Conservation (phyloP, 1,139 yeast genomes). For the Suhomyces bribrorum region DNA sequence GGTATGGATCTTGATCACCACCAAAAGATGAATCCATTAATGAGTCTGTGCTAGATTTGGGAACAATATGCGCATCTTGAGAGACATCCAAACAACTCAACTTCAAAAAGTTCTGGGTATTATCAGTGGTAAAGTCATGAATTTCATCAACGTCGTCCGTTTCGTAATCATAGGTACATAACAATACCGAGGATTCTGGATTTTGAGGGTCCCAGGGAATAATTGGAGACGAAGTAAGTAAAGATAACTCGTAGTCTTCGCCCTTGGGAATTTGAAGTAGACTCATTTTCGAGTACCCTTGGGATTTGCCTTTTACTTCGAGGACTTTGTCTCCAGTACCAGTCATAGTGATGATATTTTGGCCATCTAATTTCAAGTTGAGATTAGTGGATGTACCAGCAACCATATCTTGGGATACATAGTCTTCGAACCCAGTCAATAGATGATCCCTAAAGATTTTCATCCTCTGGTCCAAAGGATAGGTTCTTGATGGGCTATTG, state of each 20-base stretch:
- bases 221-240: conserved; percentile 18
- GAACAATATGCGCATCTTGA: conserved; percentile 39
- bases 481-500: conserved; percentile 45
- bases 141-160: conserved; percentile 6
- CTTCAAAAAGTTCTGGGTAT: conserved; percentile 21
- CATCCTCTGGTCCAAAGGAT: conserved; percentile 58
- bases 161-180: conserved; percentile 17
- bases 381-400: conserved; percentile 8
- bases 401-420: conserved; percentile 27
- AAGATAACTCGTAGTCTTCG: conserved; percentile 16
- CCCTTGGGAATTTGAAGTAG: conserved; percentile 13
- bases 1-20: conserved; percentile 48
- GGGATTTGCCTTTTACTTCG: conserved; percentile 9
- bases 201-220: conserved; percentile 8
- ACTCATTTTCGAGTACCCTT: conserved; percentile 9
- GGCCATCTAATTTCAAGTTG: conserved; percentile 32
- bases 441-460: conserved; percentile 49
- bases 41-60: conserved; percentile 41
- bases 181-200: conserved; percentile 14
- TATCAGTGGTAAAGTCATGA: conserved; percentile 24
- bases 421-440: conserved; percentile 60
- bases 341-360: conserved; percentile 23
- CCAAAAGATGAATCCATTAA: conserved; percentile 55
- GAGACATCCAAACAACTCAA: conserved; percentile 47
- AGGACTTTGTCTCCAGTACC: conserved; percentile 21